Evolutionary conservation across 2,329 filamentous ascomycete species (phyloP).

Genomic region (Furcasterigmium furcatum): DNA sequence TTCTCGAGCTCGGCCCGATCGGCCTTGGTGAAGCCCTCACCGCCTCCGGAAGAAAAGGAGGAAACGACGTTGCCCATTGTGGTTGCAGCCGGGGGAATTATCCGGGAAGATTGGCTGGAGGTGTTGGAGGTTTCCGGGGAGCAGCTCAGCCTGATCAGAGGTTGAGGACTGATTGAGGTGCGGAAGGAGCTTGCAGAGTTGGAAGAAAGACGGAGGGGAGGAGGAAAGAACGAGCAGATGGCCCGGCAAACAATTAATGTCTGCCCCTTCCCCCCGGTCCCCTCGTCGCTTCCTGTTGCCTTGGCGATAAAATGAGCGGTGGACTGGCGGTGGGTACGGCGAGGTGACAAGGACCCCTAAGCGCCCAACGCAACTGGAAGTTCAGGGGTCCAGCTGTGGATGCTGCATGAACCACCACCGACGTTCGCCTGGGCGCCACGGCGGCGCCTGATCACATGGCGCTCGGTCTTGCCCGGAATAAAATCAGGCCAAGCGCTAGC

Average conservation of each 20-base stretch:
- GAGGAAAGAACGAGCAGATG: constrained; percentile 9
- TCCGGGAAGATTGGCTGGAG: constrained; percentile 1
- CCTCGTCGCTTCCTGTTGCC: constrained; percentile 6
- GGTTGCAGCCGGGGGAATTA: neutral
- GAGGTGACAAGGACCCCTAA: constrained; percentile 1
- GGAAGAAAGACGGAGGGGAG: constrained; percentile 1
- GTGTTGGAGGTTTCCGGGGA: neutral
- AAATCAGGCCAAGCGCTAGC: no score
- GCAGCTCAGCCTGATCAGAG: no score
- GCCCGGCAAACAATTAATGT: constrained; percentile 1
- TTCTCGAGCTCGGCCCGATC: constrained; percentile 28
- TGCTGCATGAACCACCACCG: no score
- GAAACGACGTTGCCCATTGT: constrained; percentile 37
- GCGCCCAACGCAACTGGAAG: no score
- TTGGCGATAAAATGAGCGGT: constrained; percentile 12
- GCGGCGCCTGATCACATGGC: no score
- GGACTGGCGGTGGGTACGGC: neutral
- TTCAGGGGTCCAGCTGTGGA: no score
- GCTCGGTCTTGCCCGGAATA: no score
- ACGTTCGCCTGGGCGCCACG: no score
- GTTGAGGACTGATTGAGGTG: constrained; percentile 4
- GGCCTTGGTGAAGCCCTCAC: constrained; percentile 26
- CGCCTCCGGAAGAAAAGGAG: constrained; percentile 29
- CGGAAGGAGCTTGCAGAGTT: no score
- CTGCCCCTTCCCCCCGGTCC: constrained; percentile 1